Conservation (phyloP, 805 yeast genomes). For the Cyberlindnera euphorbiiphila region DNA sequence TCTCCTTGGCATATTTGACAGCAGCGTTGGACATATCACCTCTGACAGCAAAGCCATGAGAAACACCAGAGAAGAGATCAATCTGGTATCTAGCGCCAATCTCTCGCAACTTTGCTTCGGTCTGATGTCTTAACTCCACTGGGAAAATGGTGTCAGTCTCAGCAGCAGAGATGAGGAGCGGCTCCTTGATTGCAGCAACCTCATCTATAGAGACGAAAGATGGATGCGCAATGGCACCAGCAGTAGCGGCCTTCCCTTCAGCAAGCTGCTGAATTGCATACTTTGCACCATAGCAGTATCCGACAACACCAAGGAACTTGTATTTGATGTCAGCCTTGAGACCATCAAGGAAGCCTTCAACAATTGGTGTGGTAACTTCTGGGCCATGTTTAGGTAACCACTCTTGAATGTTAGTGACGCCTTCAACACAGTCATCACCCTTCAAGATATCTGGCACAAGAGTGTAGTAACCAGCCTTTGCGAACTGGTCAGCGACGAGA, state of each 20-base stretch:
- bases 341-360: conserved; percentile 42
- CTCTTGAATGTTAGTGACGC: conserved; percentile 22
- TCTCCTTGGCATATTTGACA: conserved; percentile 63
- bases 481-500: conserved; percentile 64
- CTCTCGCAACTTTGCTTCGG: conserved; percentile 55
- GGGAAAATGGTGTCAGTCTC: conserved; percentile 64
- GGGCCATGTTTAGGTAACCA: conserved; percentile 58
- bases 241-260: conserved; percentile 39
- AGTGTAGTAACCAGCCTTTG: conserved; percentile 59
- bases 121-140: conserved; percentile 54
- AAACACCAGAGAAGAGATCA: conserved; percentile 56
- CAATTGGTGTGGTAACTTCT: conserved; percentile 45
- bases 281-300: conserved; percentile 87
- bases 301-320: conserved; percentile 53
- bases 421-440: conserved; percentile 39
- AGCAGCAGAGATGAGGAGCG: conserved; percentile 67
- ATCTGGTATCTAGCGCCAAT: conserved; percentile 55
- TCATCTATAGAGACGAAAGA: conserved; percentile 66
- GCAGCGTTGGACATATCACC: conserved; percentile 59
- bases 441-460: conserved; percentile 73
- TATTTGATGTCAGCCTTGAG: conserved; percentile 44
- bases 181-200: conserved; percentile 49
- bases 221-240: conserved; percentile 82
- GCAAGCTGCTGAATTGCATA: conserved; percentile 51
- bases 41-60: conserved; percentile 78